phyloP scores from a whole-genome alignment of 352 stramenopile species.

The Plasmopara halstedii region DNA sequence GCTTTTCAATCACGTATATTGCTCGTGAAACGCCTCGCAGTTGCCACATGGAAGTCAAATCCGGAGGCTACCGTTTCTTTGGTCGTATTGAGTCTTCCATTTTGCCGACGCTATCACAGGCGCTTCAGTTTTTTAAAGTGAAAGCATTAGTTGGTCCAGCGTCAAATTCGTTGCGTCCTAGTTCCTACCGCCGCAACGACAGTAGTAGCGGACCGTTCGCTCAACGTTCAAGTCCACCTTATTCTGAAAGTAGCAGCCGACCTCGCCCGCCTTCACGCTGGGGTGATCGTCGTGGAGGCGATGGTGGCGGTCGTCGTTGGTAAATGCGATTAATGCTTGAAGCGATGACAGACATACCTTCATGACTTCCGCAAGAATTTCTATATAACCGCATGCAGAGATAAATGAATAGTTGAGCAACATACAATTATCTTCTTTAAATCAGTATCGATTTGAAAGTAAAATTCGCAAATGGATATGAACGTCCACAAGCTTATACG shows the following conservation, averaged over 20 bases:
- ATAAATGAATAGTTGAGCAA: too few species aligned
- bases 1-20: slow-evolving; percentile 87
- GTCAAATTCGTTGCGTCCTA: slow-evolving; percentile 24
- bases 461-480: too few species aligned
- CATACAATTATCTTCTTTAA: too few species aligned
- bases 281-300: slow-evolving; percentile 51
- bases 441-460: too few species aligned
- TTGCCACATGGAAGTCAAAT: slow-evolving; percentile 84
- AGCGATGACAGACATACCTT: too few species aligned
- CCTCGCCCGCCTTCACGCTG: slow-evolving; percentile 58
- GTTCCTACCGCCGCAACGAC: slow-evolving; percentile 43
- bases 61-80: slow-evolving; percentile 80
- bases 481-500: too few species aligned
- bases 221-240: slow-evolving; percentile 40
- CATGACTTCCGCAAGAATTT: too few species aligned
- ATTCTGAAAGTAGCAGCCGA: slow-evolving; percentile 33
- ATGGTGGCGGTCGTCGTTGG: slow-evolving; percentile 19
- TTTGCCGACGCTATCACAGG: slow-evolving; percentile 65
- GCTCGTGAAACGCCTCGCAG: slow-evolving; percentile 74
- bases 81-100: slow-evolving; percentile 83
- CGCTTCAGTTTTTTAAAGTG: slow-evolving; percentile 88
- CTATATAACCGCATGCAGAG: too few species aligned
- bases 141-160: slow-evolving; percentile 63
- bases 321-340: slow-evolving; percentile 14
- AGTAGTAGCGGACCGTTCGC: slow-evolving; percentile 48